A percentile compares a stretch with the other conserved stretches of the same genome.
Evolutionary conservation across 208 protist species (phyloP).

Genomic region (Crithidia expoeki): DNA sequence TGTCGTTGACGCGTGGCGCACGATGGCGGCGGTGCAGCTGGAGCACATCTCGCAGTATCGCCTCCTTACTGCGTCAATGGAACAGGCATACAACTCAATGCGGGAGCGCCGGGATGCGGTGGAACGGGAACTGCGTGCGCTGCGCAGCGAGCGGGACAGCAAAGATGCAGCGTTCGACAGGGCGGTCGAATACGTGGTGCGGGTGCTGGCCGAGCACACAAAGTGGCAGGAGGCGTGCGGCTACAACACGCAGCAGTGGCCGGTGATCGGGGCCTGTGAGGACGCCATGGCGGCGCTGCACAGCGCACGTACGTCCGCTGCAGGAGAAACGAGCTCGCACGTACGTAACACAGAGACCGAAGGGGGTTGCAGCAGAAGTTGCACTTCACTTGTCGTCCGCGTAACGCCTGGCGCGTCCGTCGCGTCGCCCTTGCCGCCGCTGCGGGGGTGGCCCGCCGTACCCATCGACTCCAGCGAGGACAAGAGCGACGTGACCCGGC

Average conservation of each 20-base stretch:
- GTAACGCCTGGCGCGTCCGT: neutral
- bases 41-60: slow-evolving; percentile 54
- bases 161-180: slow-evolving; percentile 64
- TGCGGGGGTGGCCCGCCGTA: slow-evolving; percentile 18
- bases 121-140: slow-evolving; percentile 59
- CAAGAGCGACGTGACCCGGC: slow-evolving; percentile 36
- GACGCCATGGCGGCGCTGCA: slow-evolving; percentile 37
- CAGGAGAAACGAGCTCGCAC: slow-evolving; percentile 3
- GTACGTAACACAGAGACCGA: neutral
- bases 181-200: slow-evolving; percentile 68
- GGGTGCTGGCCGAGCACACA: slow-evolving; percentile 69
- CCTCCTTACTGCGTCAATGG: slow-evolving; percentile 51
- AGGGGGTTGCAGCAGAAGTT: neutral
- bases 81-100: slow-evolving; percentile 49
- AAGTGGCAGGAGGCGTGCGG: slow-evolving; percentile 68
- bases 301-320: slow-evolving; percentile 10
- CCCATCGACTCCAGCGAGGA: slow-evolving; percentile 13
- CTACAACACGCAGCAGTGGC: slow-evolving; percentile 65
- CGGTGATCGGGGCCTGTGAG: slow-evolving; percentile 49
- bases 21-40: slow-evolving; percentile 27
- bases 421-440: slow-evolving; percentile 2
- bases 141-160: slow-evolving; percentile 56
- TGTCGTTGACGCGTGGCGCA: slow-evolving; percentile 41
- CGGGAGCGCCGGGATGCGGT: slow-evolving; percentile 49
- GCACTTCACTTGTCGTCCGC: neutral